Evolutionary conservation across 2,329 filamentous ascomycete species (phyloP).

Genomic region (Fusarium sublunatum): DNA sequence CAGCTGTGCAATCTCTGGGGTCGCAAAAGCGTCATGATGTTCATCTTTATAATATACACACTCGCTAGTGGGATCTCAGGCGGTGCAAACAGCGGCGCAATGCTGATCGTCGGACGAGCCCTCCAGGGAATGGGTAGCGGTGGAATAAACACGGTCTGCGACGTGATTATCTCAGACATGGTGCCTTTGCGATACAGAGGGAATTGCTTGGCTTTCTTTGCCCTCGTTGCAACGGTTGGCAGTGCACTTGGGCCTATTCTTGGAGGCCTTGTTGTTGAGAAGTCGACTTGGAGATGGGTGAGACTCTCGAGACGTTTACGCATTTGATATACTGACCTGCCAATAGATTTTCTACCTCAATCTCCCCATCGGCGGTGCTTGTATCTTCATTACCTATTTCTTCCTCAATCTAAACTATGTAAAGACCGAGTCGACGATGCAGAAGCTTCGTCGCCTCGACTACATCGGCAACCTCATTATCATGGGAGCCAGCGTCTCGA

Average conservation of each 20-base stretch:
- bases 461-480: constrained; percentile 58
- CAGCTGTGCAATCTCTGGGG: constrained; percentile 66
- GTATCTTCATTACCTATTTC: constrained; percentile 48
- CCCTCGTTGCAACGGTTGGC: constrained; percentile 51
- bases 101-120: constrained; percentile 56
- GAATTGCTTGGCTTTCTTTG: constrained; percentile 53
- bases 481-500: constrained; percentile 52
- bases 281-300: constrained; percentile 56
- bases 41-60: constrained; percentile 58
- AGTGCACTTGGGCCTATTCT: constrained; percentile 51
- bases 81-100: constrained; percentile 52
- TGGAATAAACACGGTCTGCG: constrained; percentile 49
- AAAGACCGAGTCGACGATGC: constrained; percentile 31
- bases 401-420: constrained; percentile 54
- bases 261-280: constrained; percentile 45
- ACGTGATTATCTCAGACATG: constrained; percentile 56
- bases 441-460: constrained; percentile 56
- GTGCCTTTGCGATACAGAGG: constrained; percentile 61
- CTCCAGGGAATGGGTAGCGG: constrained; percentile 58
- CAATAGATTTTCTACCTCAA: constrained; percentile 58
- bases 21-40: constrained; percentile 55
- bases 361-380: constrained; percentile 53
- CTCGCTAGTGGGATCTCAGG: constrained; percentile 63
- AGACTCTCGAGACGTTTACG: background rate
- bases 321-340: background rate